phyloP scores from a whole-genome alignment of 2,329 filamentous ascomycete genomes.

The Nannizziopsis barbatae region DNA sequence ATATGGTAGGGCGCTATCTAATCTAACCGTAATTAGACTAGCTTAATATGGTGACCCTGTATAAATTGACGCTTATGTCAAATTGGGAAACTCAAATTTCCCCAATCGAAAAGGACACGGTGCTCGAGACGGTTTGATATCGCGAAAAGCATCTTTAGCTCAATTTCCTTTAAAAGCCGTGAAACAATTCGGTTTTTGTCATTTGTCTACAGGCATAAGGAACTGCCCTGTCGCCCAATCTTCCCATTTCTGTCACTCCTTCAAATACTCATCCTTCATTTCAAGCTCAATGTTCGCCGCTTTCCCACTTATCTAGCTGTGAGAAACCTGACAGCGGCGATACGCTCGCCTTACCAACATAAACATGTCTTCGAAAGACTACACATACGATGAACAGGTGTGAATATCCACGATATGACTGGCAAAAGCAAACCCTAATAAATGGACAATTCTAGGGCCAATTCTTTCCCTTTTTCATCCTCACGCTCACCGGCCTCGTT shows the following conservation, averaged over 20 bases:
- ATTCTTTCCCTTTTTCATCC: slow-evolving; percentile 98
- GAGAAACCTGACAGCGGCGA: slow-evolving; percentile 7
- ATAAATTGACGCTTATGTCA: not conserved
- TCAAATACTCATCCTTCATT: not conserved
- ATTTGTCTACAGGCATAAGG: not conserved
- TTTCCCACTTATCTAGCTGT: slow-evolving; percentile 7
- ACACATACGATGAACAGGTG: slow-evolving; percentile 94
- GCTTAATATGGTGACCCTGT: no score
- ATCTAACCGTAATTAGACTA: no score
- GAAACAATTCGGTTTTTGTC: not conserved
- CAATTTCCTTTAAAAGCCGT: not conserved
- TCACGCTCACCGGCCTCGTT: slow-evolving; percentile 76
- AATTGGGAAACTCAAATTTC: not conserved
- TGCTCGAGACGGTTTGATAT: slow-evolving; percentile 6
- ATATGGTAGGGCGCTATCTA: no score
- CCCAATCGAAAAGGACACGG: slow-evolving; percentile 8
- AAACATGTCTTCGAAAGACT: slow-evolving; percentile 72
- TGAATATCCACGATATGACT: slow-evolving; percentile 12
- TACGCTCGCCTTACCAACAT: slow-evolving; percentile 1
- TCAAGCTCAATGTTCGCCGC: slow-evolving; percentile 7
- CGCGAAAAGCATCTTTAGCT: not conserved
- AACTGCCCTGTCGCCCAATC: not conserved
- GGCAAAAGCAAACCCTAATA: not conserved
- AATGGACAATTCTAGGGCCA: slow-evolving; percentile 51
- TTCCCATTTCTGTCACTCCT: no score